Evolutionary conservation across 108 stramenopile genomes (phyloP).

Genomic region (Cyclotella cryptica): DNA sequence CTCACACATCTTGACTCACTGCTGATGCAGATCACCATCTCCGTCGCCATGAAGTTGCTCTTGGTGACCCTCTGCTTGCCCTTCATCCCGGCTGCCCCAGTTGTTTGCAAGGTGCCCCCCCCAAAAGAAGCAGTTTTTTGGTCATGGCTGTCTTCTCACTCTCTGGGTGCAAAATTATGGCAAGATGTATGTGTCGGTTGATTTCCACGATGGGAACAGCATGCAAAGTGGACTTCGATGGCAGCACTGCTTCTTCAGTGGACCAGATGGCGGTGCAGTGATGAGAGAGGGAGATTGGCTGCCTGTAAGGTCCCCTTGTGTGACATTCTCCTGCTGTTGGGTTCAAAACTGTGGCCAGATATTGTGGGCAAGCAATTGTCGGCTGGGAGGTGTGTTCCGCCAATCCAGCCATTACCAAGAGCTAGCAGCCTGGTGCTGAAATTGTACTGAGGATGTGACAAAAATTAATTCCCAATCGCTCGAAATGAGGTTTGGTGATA

Average conservation of each 20-base stretch:
- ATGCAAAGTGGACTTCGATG: not conserved
- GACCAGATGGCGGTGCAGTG: not conserved
- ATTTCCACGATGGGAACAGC: conserved; percentile 76
- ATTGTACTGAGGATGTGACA: no score
- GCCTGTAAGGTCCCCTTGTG: no score
- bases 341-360: no score
- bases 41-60: conserved; percentile 96
- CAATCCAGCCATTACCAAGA: no score
- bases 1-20: conserved; percentile 27
- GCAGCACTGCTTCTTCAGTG: not conserved
- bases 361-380: no score
- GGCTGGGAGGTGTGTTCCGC: no score
- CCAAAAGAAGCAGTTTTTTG: conserved; percentile 93
- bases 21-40: conserved; percentile 92
- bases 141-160: conserved; percentile 98
- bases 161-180: conserved; percentile 97
- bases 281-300: no score
- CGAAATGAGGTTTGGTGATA: no score
- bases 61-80: conserved; percentile 84
- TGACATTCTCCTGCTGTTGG: no score
- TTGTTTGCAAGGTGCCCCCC: conserved; percentile 92
- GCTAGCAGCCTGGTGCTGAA: no score
- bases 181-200: conserved; percentile 89
- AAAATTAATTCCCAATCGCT: no score
- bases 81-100: conserved; percentile 94